Evolutionary conservation across 1,284 basidiomycete species (phyloP), one percentile per base, ranked within the genome.

Genomic region (Trichosporon coremiiforme): DNA sequence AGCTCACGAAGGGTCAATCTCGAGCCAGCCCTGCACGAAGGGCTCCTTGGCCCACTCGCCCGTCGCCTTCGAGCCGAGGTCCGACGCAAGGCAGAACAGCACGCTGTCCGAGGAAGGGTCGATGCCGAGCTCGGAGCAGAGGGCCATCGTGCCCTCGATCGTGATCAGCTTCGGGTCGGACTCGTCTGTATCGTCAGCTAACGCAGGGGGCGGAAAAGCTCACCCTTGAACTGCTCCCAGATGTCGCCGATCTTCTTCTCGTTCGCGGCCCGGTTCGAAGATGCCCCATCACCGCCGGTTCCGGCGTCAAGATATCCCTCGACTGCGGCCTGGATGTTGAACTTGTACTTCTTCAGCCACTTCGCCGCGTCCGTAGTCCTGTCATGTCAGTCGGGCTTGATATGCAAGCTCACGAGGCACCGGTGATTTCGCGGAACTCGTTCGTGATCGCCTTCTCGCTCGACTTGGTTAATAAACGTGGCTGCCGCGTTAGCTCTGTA

Each of bases 1-100:
- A 25, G 25, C 76, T 74, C 67, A 77, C 83, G 70, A 68, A 10
- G 80, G 75, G 50, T 78, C 77, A 74, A 83, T 82, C 9, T 80
- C 82, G 79, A 89, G 90, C 92, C 93, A 94, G 1, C 93, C 94
- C 2, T 91, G 89, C 45, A 90, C 80, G 90, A 92, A 96, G 0
- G 89, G 90, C 71, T 88, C 86, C 76, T 86, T 88, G 55, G 86
- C 87, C 90, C 93, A 97, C 75, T 89, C 87, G 13, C 91, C 93
- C 72, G 95, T 79, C 1, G 72, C 76, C 73, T 83, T 83, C 36
- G 81, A 82, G 1, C 81, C 82, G 10, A 84, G 74, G 71, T 84
- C 83, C 5, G 79, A 70, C 3, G 82, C 82, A n/a, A 84, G 76
- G 68, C 83, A 84, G 76, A 84, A 84, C 41, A 84, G 73, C 29